Evolutionary conservation across 129 eudicot genomes (phyloP), one percentile per base, ranked within the genome.

Genomic region (Kitagawia praeruptora): DNA sequence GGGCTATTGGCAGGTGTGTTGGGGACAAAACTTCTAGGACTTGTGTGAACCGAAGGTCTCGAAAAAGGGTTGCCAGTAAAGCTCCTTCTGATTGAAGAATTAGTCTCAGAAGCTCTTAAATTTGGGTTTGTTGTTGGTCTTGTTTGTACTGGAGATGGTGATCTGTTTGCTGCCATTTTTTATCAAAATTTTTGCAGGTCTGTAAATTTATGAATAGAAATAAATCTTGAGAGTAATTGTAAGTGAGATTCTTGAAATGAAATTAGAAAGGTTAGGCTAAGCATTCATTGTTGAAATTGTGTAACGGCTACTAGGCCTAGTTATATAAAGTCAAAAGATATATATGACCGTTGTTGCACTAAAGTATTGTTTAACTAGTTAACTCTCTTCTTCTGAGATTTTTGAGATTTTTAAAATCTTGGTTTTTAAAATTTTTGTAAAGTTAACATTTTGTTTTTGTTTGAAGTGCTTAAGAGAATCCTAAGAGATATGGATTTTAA

Each of bases 1-100:
- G 98, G 93, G 84, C 90, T 87, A 82, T 91, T 93, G 34, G 92
- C 96, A 71, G 97, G 93, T n/a, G 93, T 88, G 28, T 58, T 78
- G 38, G 91, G 86, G 49, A 81, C 80, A 47, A 86, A 77, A 31
- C 58, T 69, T 77, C 84, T 87, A 23, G 89, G 89, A 78, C 87
- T 88, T 12, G 84, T 75, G 69, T 81, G 83, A 74, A 81, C 16
- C 12, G 91, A 87, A 58, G 94, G 91, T 63, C 85, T 90, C 6
- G 83, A 47, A 84, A 84, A 80, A 64, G 92, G 89, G 85, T 75
- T 88, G 54, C 89, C 91, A 27, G 58, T 91, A 77, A 86, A 91
- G 45, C 98, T 93, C 80, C 87, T 88, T 28, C 98, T 81, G 16
- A 75, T 75, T 54, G 83, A 74, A 5, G 88, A 76, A 83, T 77